Evolutionary conservation across 2,329 filamentous ascomycete species (phyloP).

Genomic region (Aureobasidium sp.): DNA sequence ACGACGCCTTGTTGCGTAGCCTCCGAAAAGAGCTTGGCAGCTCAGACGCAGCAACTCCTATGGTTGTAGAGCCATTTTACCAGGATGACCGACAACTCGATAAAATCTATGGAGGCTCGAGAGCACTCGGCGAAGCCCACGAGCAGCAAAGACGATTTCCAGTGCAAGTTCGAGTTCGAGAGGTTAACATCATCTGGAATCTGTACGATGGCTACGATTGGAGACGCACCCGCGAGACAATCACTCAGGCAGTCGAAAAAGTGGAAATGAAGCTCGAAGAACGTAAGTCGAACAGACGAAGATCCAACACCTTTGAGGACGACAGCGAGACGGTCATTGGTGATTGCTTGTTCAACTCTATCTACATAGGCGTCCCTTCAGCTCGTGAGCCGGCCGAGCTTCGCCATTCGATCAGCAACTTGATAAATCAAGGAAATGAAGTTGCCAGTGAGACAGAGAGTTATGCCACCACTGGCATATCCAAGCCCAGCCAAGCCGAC

Average conservation of each 20-base stretch:
- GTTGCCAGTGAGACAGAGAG: constrained; percentile 83
- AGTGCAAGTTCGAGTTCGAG: constrained; percentile 68
- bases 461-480: constrained; percentile 61
- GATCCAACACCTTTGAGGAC: constrained; percentile 52
- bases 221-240: constrained; percentile 77
- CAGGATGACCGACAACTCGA: constrained; percentile 31
- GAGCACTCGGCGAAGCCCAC: not conserved
- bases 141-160: constrained; percentile 32
- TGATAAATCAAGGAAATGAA: constrained; percentile 68
- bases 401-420: constrained; percentile 74
- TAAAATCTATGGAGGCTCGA: constrained; percentile 21
- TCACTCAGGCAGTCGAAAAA: constrained; percentile 79
- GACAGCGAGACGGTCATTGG: constrained; percentile 83
- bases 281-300: constrained; percentile 53
- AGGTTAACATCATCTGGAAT: constrained; percentile 95
- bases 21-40: constrained; percentile 26
- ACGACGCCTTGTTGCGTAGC: constrained; percentile 27
- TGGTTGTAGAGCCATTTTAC: constrained; percentile 26
- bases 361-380: constrained; percentile 88
- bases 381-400: constrained; percentile 75
- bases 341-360: constrained; percentile 96
- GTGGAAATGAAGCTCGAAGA: constrained; percentile 79
- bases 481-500: constrained; percentile 50
- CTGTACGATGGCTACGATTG: constrained; percentile 97
- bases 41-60: constrained; percentile 17